These are phyloP conservation scores for Backusella circina DNA, from an alignment of 192 early-diverging fungal genomes.

Conservation along the genomic window DNA sequence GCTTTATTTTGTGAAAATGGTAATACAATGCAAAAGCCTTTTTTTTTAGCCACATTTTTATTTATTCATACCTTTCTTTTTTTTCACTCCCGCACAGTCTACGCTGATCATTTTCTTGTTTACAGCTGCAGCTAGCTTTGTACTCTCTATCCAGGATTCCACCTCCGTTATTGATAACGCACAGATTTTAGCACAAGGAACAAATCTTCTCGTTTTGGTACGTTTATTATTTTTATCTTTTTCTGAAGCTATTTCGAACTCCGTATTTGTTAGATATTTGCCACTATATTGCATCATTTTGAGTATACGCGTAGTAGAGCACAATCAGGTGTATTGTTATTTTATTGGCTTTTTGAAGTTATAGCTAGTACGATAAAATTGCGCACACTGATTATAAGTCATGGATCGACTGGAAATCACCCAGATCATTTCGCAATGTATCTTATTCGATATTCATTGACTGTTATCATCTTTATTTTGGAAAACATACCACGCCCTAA, in stretches of 20 bases:
- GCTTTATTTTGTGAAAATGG: slow-evolving; percentile 36
- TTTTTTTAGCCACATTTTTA: not conserved
- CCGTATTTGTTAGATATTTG: slow-evolving; percentile 27
- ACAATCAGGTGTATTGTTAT: slow-evolving; percentile 50
- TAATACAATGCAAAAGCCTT: slow-evolving; percentile 9
- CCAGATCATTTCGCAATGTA: slow-evolving; percentile 20
- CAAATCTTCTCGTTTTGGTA: slow-evolving; percentile 29
- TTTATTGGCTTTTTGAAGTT: slow-evolving; percentile 55
- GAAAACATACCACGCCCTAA: slow-evolving; percentile 41
- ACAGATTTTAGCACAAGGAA: slow-evolving; percentile 17
- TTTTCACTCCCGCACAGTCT: slow-evolving; percentile 15
- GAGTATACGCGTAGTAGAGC: slow-evolving; percentile 34
- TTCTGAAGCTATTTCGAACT: not conserved
- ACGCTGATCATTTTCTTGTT: slow-evolving; percentile 14
- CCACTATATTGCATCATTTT: slow-evolving; percentile 21
- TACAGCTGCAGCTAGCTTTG: slow-evolving; percentile 3
- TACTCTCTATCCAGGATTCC: not conserved
- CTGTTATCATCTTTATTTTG: slow-evolving; percentile 38
- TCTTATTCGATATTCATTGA: slow-evolving; percentile 29
- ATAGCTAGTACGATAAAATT: slow-evolving; percentile 37
- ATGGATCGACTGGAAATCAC: not conserved
- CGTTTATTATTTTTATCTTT: not conserved
- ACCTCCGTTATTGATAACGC: slow-evolving; percentile 14
- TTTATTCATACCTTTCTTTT: not conserved
- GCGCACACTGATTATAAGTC: slow-evolving; percentile 30